Conservation (phyloP, 1,284 basidiomycete species). For the Ganoderma lucidum region DNA sequence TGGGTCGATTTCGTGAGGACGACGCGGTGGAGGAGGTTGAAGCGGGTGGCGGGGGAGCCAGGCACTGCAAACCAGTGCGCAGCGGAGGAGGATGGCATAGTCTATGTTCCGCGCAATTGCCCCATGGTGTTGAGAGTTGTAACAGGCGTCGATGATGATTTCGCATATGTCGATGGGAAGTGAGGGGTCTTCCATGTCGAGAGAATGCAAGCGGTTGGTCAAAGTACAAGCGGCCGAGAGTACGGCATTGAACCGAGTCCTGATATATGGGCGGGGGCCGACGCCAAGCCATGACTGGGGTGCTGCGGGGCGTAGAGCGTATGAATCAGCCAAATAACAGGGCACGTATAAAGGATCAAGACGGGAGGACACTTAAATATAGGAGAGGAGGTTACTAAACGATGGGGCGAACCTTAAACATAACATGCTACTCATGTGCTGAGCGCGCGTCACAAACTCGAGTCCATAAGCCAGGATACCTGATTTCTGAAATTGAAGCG, state of each 20-base stretch:
- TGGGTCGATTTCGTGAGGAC: not conserved
- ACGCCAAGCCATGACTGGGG: not conserved
- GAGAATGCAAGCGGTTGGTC: not conserved
- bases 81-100: not conserved
- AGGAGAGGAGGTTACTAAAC: too few species aligned
- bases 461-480: too few species aligned
- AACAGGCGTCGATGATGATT: not conserved
- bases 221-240: not conserved
- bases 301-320: not conserved
- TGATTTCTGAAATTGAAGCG: too few species aligned
- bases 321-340: conserved; percentile 1
- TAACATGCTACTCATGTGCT: too few species aligned
- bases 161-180: not conserved
- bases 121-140: not conserved
- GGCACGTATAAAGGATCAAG: conserved; percentile 1
- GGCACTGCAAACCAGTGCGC: not conserved
- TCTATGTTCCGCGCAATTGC: not conserved
- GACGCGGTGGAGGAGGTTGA: not conserved
- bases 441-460: too few species aligned
- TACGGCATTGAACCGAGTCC: not conserved
- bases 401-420: not conserved
- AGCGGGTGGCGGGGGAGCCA: not conserved
- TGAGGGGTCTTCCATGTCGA: not conserved
- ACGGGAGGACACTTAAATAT: not conserved
- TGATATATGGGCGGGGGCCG: not conserved